These are phyloP conservation scores for Epichloe bromicola DNA, from an alignment of 2,329 filamentous ascomycete genomes.

Conservation along the genomic window DNA sequence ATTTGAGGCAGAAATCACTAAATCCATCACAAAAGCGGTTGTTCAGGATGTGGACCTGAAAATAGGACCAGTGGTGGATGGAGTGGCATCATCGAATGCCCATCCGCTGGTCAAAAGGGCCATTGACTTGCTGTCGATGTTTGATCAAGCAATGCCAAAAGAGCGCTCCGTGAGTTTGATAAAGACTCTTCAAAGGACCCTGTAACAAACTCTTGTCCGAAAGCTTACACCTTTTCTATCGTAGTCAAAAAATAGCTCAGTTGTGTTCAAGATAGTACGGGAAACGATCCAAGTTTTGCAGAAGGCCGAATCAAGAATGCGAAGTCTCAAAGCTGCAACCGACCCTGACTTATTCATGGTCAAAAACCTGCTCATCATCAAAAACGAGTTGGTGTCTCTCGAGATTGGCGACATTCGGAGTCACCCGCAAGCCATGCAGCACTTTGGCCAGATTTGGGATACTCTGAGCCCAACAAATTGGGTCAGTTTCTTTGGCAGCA, in stretches of 20 bases:
- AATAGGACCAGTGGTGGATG: conserved; percentile 35
- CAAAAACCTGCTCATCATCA: conserved; percentile 86
- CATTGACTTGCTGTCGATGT: conserved; percentile 45
- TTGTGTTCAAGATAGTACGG: conserved; percentile 63
- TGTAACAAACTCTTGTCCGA: neutral
- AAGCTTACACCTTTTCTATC: neutral
- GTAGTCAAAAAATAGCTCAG: conserved; percentile 34
- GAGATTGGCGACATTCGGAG: conserved; percentile 66
- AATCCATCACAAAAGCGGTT: conserved; percentile 36
- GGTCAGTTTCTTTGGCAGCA: conserved; percentile 44
- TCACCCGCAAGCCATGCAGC: conserved; percentile 36
- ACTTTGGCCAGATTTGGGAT: conserved; percentile 53
- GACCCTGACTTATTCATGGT: conserved; percentile 88
- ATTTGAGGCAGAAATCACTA: conserved; percentile 43
- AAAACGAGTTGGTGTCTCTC: conserved; percentile 90
- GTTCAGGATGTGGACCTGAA: conserved; percentile 35
- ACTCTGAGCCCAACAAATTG: conserved; percentile 44
- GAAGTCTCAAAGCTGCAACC: conserved; percentile 42
- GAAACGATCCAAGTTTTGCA: conserved; percentile 78
- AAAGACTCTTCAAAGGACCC: too few relatives aligned
- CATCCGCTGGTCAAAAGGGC: conserved; percentile 45
- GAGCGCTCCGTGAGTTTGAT: conserved; percentile 42
- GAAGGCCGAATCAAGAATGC: conserved; percentile 59
- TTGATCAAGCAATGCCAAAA: conserved; percentile 52
- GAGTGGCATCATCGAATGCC: conserved; percentile 41